These are phyloP conservation scores for Vigna angularis DNA, from an alignment of 306 rosid genomes.

Conservation along the genomic window DNA sequence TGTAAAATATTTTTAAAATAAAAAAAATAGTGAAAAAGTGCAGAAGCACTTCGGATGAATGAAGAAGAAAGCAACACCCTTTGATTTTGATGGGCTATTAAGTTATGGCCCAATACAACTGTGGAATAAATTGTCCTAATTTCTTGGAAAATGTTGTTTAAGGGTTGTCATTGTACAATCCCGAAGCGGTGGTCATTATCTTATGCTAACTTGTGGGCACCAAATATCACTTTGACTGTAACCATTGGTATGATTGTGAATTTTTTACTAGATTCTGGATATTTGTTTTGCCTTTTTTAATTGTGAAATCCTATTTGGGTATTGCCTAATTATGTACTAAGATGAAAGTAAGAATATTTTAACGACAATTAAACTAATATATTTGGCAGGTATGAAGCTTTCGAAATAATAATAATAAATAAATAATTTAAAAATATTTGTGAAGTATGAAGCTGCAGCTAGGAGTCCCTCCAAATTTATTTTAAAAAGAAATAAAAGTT, in stretches of 20 bases:
- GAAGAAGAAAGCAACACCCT: too few species aligned
- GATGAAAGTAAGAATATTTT: neutral
- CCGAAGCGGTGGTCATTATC: conserved; percentile 28
- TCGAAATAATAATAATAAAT: too few species aligned
- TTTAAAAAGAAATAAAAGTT: too few species aligned
- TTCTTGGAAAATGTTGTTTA: conserved; percentile 23
- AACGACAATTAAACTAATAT: neutral
- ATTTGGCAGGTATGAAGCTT: neutral
- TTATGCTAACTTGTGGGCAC: neutral
- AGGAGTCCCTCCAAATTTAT: too few species aligned
- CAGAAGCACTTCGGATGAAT: too few species aligned
- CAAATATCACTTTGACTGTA: neutral
- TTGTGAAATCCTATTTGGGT: neutral
- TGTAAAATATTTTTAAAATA: too few species aligned
- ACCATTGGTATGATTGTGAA: neutral
- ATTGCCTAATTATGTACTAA: neutral
- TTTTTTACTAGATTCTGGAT: neutral
- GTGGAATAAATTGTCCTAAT: conserved; percentile 8
- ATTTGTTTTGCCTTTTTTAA: neutral
- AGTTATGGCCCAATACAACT: neutral
- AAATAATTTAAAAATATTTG: too few species aligned
- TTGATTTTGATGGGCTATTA: neutral
- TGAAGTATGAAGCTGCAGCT: too few species aligned
- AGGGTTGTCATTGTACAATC: neutral
- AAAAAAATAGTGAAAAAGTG: too few species aligned